Conservation (phyloP, 495 filamentous ascomycete species). For the Endocarpon pusillum region DNA sequence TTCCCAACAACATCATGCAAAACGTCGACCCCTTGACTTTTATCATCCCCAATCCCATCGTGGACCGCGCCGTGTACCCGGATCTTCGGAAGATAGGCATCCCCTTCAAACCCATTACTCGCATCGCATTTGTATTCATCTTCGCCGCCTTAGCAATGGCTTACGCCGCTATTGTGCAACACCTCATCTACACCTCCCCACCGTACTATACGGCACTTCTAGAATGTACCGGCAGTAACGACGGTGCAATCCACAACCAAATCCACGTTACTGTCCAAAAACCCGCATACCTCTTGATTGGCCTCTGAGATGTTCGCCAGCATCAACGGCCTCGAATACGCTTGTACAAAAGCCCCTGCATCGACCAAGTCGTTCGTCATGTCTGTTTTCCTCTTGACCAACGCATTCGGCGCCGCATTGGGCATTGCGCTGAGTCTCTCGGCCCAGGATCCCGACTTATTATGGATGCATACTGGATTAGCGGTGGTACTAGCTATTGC, state of each 20-base stretch:
- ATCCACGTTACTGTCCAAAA: conserved; percentile 55
- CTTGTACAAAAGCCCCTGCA: conserved; percentile 68
- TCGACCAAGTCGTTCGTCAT: conserved; percentile 72
- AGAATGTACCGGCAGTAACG: conserved; percentile 19
- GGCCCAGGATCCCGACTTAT: conserved; percentile 50
- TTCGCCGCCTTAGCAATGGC: conserved; percentile 46
- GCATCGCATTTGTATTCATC: conserved; percentile 57
- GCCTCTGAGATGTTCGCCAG: conserved; percentile 59
- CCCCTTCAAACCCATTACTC: conserved; percentile 52
- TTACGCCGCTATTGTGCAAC: conserved; percentile 52
- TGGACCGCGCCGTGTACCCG: conserved; percentile 54
- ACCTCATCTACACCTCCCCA: conserved; percentile 46
- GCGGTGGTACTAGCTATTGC: conserved; percentile 34
- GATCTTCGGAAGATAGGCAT: conserved; percentile 43
- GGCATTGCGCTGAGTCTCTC: conserved; percentile 53
- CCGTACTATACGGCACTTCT: conserved; percentile 26
- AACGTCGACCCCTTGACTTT: conserved; percentile 65
- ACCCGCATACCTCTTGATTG: conserved; percentile 52
- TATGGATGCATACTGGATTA: conserved; percentile 49
- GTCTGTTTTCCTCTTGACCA: conserved; percentile 55
- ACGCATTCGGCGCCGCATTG: conserved; percentile 53
- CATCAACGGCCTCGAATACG: conserved; percentile 57
- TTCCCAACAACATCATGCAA: conserved; percentile 57
- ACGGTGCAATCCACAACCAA: conserved; percentile 22
- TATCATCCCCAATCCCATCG: conserved; percentile 53